phyloP scores from a whole-genome alignment of 208 protist species.

The Trypanosoma grayi region DNA sequence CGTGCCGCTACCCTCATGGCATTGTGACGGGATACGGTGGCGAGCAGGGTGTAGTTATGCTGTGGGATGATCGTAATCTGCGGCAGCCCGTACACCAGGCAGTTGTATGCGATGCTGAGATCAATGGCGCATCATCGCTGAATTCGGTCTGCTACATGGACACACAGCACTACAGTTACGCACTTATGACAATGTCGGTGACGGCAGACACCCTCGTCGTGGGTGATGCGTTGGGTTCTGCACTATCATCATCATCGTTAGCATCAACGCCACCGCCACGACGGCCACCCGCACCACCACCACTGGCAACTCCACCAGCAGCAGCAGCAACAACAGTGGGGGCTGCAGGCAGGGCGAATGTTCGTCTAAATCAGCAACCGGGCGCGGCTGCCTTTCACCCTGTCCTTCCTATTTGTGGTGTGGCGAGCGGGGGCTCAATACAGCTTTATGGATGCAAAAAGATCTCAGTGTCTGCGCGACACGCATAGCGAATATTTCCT shows the following conservation, averaged over 20 bases:
- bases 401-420: slow-evolving; percentile 23
- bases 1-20: slow-evolving; percentile 60
- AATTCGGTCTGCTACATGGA: slow-evolving; percentile 35
- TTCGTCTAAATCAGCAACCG: slow-evolving; percentile 19
- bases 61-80: slow-evolving; percentile 43
- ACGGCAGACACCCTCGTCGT: slow-evolving; percentile 39
- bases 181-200: slow-evolving; percentile 47
- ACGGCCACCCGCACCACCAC: no score
- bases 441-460: slow-evolving; percentile 21
- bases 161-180: slow-evolving; percentile 44
- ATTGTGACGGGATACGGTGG: slow-evolving; percentile 60
- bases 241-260: neutral
- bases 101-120: slow-evolving; percentile 4
- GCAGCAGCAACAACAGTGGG: no score
- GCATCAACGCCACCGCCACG: no score
- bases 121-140: slow-evolving; percentile 1
- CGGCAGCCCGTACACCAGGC: slow-evolving; percentile 22
- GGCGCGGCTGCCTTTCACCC: slow-evolving; percentile 24
- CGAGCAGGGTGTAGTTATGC: slow-evolving; percentile 38
- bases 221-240: slow-evolving; percentile 2
- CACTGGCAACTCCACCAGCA: no score
- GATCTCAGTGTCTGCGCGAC: neutral
- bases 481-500: neutral
- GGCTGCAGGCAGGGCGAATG: neutral
- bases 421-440: slow-evolving; percentile 13